These are phyloP conservation scores for Macadamia tetraphylla DNA, from an alignment of 164 flowering plant species.

Conservation along the genomic window DNA sequence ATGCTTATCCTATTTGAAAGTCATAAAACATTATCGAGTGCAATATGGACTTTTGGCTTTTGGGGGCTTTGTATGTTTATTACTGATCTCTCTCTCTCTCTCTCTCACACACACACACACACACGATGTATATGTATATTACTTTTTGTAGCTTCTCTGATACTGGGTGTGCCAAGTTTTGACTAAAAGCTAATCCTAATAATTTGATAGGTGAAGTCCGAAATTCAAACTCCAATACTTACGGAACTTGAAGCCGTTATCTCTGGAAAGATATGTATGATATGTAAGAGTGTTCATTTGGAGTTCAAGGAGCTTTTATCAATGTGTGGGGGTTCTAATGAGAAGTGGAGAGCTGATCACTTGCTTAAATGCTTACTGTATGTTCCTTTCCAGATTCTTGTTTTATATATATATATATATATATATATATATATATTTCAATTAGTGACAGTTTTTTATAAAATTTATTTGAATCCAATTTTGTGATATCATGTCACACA, in stretches of 20 bases:
- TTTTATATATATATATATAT: background rate
- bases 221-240: constrained; percentile 61
- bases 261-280: constrained; percentile 54
- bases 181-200: background rate
- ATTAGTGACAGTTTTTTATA: background rate
- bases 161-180: too few species aligned
- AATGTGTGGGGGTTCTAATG: constrained; percentile 82
- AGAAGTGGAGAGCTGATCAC: constrained; percentile 58
- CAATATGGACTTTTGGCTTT: too few species aligned
- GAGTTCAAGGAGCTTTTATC: constrained; percentile 78
- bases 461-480: background rate
- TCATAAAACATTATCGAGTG: too few species aligned
- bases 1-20: too few species aligned
- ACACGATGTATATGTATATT: too few species aligned
- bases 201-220: constrained; percentile 56
- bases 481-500: too few species aligned
- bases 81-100: too few species aligned
- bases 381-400: constrained; percentile 20
- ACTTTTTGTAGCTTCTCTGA: too few species aligned
- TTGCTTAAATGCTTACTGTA: constrained; percentile 54
- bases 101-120: too few species aligned
- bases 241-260: constrained; percentile 34
- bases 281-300: constrained; percentile 55
- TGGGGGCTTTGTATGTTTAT: too few species aligned
- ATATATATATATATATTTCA: background rate